These are phyloP conservation scores for Lactifluus piperatus DNA, from an alignment of 768 basidiomycete genomes.

Conservation along the genomic window DNA sequence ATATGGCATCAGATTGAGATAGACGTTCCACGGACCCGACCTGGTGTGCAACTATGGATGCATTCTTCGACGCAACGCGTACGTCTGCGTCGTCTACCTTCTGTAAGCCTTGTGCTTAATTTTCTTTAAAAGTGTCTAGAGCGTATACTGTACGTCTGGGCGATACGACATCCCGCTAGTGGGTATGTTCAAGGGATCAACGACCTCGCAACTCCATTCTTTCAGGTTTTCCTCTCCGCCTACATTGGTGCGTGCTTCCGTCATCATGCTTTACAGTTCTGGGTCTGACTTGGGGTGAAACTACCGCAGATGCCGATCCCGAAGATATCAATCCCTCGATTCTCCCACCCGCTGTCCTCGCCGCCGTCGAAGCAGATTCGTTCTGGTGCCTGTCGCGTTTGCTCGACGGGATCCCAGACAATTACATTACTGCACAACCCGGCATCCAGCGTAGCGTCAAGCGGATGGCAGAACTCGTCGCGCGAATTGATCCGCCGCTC, in stretches of 20 bases:
- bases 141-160: conserved; percentile 96
- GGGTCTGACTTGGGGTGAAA: not conserved
- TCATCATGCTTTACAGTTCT: not conserved
- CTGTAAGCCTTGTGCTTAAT: conserved; percentile 13
- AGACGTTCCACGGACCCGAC: conserved; percentile 92
- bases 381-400: conserved; percentile 98
- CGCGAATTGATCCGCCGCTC: conserved; percentile 85
- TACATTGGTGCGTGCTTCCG: conserved; percentile 65
- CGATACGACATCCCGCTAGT: conserved; percentile 95
- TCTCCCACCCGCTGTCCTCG: conserved; percentile 60
- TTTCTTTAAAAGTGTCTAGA: conserved; percentile 72
- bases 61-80: conserved; percentile 84
- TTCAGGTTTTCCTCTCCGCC: conserved; percentile 90
- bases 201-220: conserved; percentile 95
- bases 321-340: conserved; percentile 76
- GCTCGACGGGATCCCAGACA: conserved; percentile 96
- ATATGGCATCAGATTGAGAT: conserved; percentile 99
- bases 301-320: conserved; percentile 70
- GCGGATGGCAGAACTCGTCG: conserved; percentile 90
- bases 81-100: conserved; percentile 23
- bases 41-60: conserved; percentile 89
- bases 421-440: conserved; percentile 94
- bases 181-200: conserved; percentile 99
- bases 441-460: conserved; percentile 92
- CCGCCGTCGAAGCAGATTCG: conserved; percentile 91